Base-by-base conservation (phyloP, 1,284 basidiomycete species). In the Sutorius eximius region DNA sequence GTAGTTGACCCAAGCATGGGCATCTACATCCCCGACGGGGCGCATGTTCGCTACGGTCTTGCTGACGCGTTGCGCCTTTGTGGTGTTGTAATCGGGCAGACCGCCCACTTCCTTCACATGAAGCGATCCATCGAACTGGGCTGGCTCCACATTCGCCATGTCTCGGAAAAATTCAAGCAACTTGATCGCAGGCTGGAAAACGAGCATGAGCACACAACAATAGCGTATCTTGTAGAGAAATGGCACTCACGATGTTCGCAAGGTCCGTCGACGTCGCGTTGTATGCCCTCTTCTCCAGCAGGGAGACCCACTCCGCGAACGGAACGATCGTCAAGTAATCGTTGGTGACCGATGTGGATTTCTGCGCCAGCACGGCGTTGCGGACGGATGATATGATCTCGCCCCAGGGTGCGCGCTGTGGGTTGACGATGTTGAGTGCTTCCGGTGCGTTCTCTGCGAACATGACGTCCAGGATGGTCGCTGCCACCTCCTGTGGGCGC, bases 181-280 rank as follows among this genome's bases (percentile, higher is more conserved):
- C 41, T 68, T 70, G 29, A 70, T 60, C 0, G 66, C 66, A 47
- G 64, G 65, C 65, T 67, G 12, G 7, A 15, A 30, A 30, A n/a
- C 9, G 27, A 22, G 13, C 3, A 27, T 51, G 32, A 37, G 20
- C 11, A 13, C 10, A 27, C 24, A 5, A 27, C 6, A 46, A 42
- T 2, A 9, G 24, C 22, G 22, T 6, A 22, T 38, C 29, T 8
- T 38, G 2, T 15, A 5, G 3, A 2, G 18, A 9, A 27, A 27
- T 0, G 24, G 24, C 6, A 51, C 63, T 56, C 38, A 67, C 64
- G 18, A 66, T 57, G 7, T 50, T 38, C 16, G 49, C 33, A 11
- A 56, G 49, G 29, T 59, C 48, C 33, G 61, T 53, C 3, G 47
- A 13, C 0, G 51, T 52, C 2, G 57, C 61, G 1, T 2, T 27